Conservation (phyloP, 257 asterid genomes). For the Marsdenia floribunda region DNA sequence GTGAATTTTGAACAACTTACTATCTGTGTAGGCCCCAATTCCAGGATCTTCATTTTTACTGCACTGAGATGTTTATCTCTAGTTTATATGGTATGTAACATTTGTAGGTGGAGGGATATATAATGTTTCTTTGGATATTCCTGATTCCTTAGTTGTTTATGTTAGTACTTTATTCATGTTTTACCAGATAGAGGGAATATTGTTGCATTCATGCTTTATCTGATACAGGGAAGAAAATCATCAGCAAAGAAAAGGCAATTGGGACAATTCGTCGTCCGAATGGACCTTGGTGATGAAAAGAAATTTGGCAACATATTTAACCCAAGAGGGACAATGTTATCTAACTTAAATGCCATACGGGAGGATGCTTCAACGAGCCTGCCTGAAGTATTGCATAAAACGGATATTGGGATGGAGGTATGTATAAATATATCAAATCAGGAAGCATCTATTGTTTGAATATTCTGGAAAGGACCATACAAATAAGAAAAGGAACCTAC, state of each 20-base stretch:
- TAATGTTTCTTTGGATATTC: not conserved
- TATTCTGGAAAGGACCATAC: too few species aligned
- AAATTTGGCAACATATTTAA: not conserved
- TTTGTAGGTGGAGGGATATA: not conserved
- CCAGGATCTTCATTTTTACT: not conserved
- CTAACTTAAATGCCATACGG: not conserved
- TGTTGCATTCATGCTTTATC: not conserved
- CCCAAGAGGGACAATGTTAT: not conserved
- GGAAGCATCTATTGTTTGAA: not conserved
- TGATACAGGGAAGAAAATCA: conserved; percentile 27
- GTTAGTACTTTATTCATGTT: not conserved
- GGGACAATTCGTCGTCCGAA: conserved; percentile 28
- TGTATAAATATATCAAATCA: not conserved
- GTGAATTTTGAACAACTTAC: conserved; percentile 1
- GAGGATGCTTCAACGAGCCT: not conserved
- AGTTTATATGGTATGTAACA: not conserved
- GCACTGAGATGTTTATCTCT: not conserved
- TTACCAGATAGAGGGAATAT: not conserved
- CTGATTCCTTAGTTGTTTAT: not conserved
- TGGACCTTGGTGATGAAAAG: conserved; percentile 24
- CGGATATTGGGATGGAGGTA: not conserved
- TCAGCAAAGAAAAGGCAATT: conserved; percentile 28
- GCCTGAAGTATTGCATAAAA: conserved; percentile 8
- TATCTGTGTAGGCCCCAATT: not conserved
- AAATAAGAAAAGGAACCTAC: not conserved